Conservation (phyloP, 2,329 filamentous ascomycete genomes). For the Cladosporium sp. region DNA sequence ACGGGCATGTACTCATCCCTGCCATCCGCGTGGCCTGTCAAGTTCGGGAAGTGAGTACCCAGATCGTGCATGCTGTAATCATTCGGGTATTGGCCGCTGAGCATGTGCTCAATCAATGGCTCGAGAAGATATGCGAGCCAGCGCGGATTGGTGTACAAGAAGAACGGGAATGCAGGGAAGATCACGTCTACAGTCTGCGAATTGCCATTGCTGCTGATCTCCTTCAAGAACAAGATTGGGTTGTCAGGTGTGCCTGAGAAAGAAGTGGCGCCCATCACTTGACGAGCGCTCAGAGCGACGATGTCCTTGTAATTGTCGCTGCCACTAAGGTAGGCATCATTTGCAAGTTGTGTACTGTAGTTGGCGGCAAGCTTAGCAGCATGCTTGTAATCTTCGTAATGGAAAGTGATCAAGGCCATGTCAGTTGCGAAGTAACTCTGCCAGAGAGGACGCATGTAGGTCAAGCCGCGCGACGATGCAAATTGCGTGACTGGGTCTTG, state of each 20-base stretch:
- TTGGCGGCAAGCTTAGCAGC: constrained; percentile 66
- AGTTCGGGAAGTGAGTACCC: constrained; percentile 70
- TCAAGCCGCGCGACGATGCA: constrained; percentile 72
- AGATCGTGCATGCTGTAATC: constrained; percentile 78
- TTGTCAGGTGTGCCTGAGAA: constrained; percentile 66
- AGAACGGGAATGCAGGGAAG: constrained; percentile 83
- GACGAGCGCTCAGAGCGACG: constrained; percentile 68
- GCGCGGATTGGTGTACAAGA: constrained; percentile 78
- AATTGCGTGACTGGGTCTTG: constrained; percentile 80
- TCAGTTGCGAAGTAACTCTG: constrained; percentile 67
- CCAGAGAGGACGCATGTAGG: constrained; percentile 75
- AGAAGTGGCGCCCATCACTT: constrained; percentile 70
- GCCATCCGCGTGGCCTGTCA: constrained; percentile 71
- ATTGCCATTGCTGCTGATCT: constrained; percentile 77
- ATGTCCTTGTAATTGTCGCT: constrained; percentile 56
- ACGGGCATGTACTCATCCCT: constrained; percentile 74
- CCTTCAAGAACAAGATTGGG: constrained; percentile 78
- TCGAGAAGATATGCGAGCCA: constrained; percentile 80
- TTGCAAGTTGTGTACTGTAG: constrained; percentile 69
- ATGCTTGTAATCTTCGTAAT: constrained; percentile 75
- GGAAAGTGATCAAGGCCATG: constrained; percentile 68
- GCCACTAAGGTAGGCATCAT: constrained; percentile 72
- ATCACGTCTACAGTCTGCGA: constrained; percentile 86
- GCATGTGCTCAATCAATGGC: constrained; percentile 76
- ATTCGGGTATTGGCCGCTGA: constrained; percentile 82